These are phyloP conservation scores for Diddensiella transvaalensis DNA, from an alignment of 805 yeast genomes.

Conservation along the genomic window DNA sequence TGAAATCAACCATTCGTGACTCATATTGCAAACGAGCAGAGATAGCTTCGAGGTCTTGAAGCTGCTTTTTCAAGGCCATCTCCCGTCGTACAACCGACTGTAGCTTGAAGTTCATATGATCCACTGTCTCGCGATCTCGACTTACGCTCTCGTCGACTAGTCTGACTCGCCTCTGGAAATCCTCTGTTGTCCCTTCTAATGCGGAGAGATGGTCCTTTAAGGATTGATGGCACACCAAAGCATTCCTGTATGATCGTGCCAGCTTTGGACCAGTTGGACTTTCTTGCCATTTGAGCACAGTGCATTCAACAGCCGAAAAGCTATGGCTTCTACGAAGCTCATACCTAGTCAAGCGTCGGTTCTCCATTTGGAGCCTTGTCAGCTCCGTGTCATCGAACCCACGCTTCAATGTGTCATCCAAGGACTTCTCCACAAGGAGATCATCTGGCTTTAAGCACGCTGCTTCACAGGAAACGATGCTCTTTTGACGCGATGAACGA, in stretches of 20 bases:
- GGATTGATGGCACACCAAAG: constrained; percentile 2
- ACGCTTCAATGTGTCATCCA: background rate
- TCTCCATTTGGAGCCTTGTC: background rate
- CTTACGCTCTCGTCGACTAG: background rate
- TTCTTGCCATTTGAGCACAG: constrained; percentile 11
- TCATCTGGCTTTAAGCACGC: background rate
- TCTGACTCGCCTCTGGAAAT: background rate
- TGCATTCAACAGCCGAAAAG: constrained; percentile 16
- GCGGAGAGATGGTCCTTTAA: background rate
- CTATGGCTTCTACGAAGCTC: constrained; percentile 18
- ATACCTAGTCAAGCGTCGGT: constrained; percentile 5
- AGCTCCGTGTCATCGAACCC: background rate
- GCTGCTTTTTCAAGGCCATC: constrained; percentile 7
- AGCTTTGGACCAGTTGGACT: constrained; percentile 5
- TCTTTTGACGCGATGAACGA: background rate
- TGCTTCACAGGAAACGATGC: background rate
- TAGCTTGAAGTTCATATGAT: constrained; percentile 4
- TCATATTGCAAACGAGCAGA: constrained; percentile 53
- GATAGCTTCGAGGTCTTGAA: constrained; percentile 26
- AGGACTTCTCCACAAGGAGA: background rate
- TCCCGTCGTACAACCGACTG: constrained; percentile 8
- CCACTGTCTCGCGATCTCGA: constrained; percentile 1
- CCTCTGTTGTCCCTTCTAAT: background rate
- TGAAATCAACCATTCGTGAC: constrained; percentile 51
- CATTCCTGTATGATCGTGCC: constrained; percentile 11